These are phyloP conservation scores for Asterella californica DNA, from an alignment of 225 moss, liverwort and hornwort species.

Conservation along the genomic window DNA sequence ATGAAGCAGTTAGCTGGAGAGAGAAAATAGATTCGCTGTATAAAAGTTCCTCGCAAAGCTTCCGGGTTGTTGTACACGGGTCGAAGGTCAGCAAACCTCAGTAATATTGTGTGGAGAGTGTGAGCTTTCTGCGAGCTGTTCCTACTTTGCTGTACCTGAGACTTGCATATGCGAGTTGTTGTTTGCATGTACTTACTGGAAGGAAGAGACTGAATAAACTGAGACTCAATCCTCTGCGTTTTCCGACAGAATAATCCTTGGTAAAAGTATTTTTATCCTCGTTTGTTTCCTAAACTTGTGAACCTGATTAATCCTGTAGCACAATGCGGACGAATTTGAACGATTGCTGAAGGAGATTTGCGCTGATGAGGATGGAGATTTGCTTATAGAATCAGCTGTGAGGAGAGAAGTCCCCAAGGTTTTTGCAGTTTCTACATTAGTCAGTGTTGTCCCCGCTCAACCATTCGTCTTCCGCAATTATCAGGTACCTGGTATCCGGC, in stretches of 20 bases:
- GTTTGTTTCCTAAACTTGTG: background rate
- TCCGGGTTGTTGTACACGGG: conserved; percentile 98
- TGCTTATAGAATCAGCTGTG: conserved; percentile 84
- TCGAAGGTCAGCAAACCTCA: conserved; percentile 65
- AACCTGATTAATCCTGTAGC: conserved; percentile 43
- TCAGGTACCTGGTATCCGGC: conserved; percentile 51
- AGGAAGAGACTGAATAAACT: background rate
- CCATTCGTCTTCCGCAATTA: conserved; percentile 99
- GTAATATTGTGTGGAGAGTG: background rate
- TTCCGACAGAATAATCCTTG: too few species aligned
- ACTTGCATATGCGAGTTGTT: background rate
- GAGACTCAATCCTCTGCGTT: too few species aligned
- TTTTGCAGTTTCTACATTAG: conserved; percentile 91
- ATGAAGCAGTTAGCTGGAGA: conserved; percentile 97
- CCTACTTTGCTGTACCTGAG: background rate
- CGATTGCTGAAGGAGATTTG: conserved; percentile 88
- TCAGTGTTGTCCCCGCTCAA: conserved; percentile 97
- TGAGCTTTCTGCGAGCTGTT: background rate
- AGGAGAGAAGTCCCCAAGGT: conserved; percentile 83
- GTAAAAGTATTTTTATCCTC: background rate
- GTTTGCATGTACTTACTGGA: background rate
- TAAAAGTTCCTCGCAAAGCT: conserved; percentile 98
- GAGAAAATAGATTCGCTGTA: conserved; percentile 98
- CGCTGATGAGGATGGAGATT: conserved; percentile 92
- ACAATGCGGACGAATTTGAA: conserved; percentile 99